phyloP scores from a whole-genome alignment of 2,329 filamentous ascomycete species.

The Ceratocystis cubensis region DNA sequence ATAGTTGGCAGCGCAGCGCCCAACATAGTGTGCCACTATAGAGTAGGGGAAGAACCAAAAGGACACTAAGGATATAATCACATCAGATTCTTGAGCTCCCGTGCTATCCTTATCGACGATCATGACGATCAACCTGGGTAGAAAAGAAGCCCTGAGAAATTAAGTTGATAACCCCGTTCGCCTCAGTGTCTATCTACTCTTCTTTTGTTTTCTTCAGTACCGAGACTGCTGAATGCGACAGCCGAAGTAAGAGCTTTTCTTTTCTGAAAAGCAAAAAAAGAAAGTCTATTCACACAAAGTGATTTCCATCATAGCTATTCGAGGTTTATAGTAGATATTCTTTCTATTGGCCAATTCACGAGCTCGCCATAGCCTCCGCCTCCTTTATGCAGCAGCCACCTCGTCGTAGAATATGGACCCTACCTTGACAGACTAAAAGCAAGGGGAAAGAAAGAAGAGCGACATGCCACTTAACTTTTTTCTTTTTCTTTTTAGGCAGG shows the following conservation, averaged over 20 bases:
- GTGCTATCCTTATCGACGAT: constrained; percentile 4
- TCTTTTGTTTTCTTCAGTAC: background rate
- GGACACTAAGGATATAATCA: background rate
- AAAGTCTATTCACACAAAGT: background rate
- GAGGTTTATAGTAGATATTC: background rate
- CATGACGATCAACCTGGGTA: constrained; percentile 2
- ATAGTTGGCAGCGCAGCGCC: too few relatives aligned
- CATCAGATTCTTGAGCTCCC: background rate
- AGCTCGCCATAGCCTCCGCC: background rate
- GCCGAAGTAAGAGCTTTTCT: background rate
- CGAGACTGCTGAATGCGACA: background rate
- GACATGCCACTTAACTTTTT: background rate
- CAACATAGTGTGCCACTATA: too few relatives aligned
- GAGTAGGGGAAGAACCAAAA: background rate
- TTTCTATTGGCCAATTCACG: background rate
- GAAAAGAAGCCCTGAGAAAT: background rate
- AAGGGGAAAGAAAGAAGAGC: background rate
- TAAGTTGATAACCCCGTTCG: background rate
- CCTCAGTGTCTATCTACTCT: background rate
- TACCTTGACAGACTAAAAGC: background rate
- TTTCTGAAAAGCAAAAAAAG: background rate
- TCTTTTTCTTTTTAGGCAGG: background rate
- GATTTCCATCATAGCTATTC: background rate
- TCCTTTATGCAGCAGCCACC: background rate
- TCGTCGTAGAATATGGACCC: background rate